Conservation (phyloP, 257 asterid species). For the Capsicum rhomboideum region DNA sequence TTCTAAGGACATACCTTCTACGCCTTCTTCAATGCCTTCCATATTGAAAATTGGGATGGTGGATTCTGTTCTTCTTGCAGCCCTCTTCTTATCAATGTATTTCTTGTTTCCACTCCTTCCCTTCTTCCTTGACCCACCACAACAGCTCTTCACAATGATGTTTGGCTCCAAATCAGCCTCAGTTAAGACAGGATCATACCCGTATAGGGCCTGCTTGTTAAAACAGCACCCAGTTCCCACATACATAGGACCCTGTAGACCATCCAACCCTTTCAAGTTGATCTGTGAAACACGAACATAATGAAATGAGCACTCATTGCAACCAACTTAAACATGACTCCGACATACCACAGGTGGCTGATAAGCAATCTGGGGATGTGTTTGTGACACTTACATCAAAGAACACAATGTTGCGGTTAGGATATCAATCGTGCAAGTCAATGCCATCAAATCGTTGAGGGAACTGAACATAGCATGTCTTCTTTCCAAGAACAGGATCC, state of each 20-base stretch:
- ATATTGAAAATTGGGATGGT: constrained; percentile 66
- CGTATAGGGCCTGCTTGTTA: constrained; percentile 79
- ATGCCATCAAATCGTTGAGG: constrained; percentile 74
- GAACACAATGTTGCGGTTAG: constrained; percentile 55
- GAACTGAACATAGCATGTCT: constrained; percentile 66
- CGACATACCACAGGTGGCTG: neutral
- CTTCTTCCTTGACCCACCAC: constrained; percentile 76
- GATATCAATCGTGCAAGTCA: constrained; percentile 66
- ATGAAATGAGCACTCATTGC: neutral
- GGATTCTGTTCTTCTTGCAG: constrained; percentile 70
- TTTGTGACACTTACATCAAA: constrained; percentile 26
- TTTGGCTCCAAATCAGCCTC: constrained; percentile 80
- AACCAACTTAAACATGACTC: neutral
- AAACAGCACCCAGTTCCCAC: constrained; percentile 97
- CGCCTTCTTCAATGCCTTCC: constrained; percentile 86
- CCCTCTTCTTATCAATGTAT: constrained; percentile 65
- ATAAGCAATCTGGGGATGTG: neutral
- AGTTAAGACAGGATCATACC: constrained; percentile 77
- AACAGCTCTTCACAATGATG: constrained; percentile 65
- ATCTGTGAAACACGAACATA: constrained; percentile 33
- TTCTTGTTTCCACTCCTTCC: constrained; percentile 51
- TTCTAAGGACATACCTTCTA: constrained; percentile 57
- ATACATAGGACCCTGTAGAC: constrained; percentile 89
- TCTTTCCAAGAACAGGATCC: constrained; percentile 58
- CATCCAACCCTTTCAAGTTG: constrained; percentile 89